Base-by-base conservation (phyloP, 306 rosid species). In the Cyclanthera cordifolia region DNA sequence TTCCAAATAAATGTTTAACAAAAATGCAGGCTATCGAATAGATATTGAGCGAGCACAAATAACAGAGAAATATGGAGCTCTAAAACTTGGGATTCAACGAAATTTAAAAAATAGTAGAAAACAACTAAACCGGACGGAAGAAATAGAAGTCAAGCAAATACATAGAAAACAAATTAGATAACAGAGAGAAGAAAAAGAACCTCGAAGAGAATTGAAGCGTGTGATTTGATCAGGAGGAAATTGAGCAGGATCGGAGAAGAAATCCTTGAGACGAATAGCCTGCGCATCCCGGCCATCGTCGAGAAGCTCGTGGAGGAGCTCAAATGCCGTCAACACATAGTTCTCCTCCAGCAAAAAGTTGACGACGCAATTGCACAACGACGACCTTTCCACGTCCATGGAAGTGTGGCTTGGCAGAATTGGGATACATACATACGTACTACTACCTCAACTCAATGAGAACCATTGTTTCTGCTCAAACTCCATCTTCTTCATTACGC, bases 231-330 rank as follows among this genome's bases (percentile, higher is more conserved):
- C 88, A 49, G 94, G 85, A 21, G 96, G 95, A 73, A 93, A 93
- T 37, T 82, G 90, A 14, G 90, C 77, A 53, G 86, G 75, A 79
- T 90, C 87, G 47, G 99, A 81, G 81, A 93, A 90, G 84, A 78
- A 86, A 4, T 83, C 74, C 65, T 85, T 87, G 82, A 93, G 96
- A 23, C 99, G 99, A 78, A 93, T 93, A 30, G 99, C 96, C 48
- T 93, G 96, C 58, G 85, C 82, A 70, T 83, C 86, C 17, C 86
- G 85, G 67, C 95, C 96, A 74, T 93, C 96, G 7, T 90, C 95
- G 66, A 90, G 99, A 66, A 93, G 99, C 90, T 93, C 99, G 71
- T 93, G 99, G 68, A 93, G 99, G 23, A 93, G 99, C 89, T 93
- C 96, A 49, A 93, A 93, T 17, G 99, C 99, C 0, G 99, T 87